phyloP scores from a whole-genome alignment of 257 asterid species.

The Nicotiana benthamiana region DNA sequence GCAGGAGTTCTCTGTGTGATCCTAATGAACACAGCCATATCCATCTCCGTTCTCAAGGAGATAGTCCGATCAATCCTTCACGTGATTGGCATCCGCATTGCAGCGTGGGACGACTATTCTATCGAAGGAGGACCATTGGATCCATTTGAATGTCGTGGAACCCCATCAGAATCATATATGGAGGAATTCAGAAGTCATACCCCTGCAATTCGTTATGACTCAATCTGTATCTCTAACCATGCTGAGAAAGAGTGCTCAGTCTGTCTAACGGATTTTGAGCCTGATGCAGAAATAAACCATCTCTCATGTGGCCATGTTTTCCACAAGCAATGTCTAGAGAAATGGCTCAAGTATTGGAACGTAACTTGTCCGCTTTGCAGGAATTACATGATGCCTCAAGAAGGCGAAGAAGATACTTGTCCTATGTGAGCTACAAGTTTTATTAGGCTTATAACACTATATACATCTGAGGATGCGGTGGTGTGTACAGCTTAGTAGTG shows the following conservation, averaged over 20 bases:
- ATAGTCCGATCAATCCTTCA: conserved; percentile 61
- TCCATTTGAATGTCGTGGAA: conserved; percentile 31
- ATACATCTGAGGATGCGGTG: background rate
- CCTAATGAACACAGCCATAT: conserved; percentile 74
- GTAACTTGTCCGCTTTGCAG: conserved; percentile 91
- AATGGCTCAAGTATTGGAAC: conserved; percentile 77
- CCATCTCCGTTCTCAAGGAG: conserved; percentile 73
- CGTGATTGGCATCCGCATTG: conserved; percentile 55
- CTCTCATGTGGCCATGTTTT: conserved; percentile 78
- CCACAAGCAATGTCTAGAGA: conserved; percentile 70
- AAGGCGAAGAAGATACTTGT: conserved; percentile 52
- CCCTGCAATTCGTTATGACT: conserved; percentile 52
- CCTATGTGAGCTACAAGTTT: conserved; percentile 54
- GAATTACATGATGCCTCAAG: conserved; percentile 61
- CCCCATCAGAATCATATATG: conserved; percentile 62
- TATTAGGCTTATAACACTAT: background rate
- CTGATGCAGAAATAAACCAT: conserved; percentile 58
- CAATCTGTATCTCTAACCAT: conserved; percentile 23
- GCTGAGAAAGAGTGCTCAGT: conserved; percentile 61
- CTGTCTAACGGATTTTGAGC: conserved; percentile 60
- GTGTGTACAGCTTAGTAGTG: conserved; percentile 43
- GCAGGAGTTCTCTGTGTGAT: conserved; percentile 81
- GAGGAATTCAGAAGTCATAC: conserved; percentile 63
- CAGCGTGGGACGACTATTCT: conserved; percentile 63
- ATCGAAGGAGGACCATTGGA: conserved; percentile 33